Conservation (phyloP, 176 grass and related monocot species). For the Avena sativa region DNA sequence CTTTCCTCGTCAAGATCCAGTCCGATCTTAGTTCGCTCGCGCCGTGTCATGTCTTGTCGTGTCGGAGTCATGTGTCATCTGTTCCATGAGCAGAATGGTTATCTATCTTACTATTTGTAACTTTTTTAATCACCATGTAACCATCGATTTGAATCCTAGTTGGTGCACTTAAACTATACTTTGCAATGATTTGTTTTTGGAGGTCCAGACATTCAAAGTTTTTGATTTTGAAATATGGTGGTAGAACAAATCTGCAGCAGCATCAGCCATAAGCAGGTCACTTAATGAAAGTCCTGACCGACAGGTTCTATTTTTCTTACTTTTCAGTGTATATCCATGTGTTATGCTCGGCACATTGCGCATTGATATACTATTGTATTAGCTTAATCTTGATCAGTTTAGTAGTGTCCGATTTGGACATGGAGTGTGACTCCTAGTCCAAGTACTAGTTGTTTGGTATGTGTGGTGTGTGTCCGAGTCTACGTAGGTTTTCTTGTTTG, state of each 20-base stretch:
- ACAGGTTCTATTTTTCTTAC: not conserved
- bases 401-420: too few relatives aligned
- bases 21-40: too few relatives aligned
- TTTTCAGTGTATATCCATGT: not conserved
- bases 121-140: not conserved
- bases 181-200: too few relatives aligned
- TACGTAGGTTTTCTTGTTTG: too few relatives aligned
- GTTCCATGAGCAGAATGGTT: not conserved
- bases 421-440: too few relatives aligned
- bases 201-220: too few relatives aligned
- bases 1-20: too few relatives aligned
- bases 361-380: not conserved
- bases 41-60: too few relatives aligned
- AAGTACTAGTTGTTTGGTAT: too few relatives aligned
- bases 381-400: too few relatives aligned
- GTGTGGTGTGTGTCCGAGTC: too few relatives aligned
- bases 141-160: not conserved
- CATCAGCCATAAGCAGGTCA: not conserved
- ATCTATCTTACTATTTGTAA: not conserved
- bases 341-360: not conserved
- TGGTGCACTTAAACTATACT: too few relatives aligned
- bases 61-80: not conserved
- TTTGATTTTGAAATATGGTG: constrained; percentile 39
- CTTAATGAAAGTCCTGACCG: not conserved
- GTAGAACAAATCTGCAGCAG: constrained; percentile 76